These are phyloP conservation scores for Cavenderia fasciculata DNA, from an alignment of 78 protist species.

Conservation along the genomic window DNA sequence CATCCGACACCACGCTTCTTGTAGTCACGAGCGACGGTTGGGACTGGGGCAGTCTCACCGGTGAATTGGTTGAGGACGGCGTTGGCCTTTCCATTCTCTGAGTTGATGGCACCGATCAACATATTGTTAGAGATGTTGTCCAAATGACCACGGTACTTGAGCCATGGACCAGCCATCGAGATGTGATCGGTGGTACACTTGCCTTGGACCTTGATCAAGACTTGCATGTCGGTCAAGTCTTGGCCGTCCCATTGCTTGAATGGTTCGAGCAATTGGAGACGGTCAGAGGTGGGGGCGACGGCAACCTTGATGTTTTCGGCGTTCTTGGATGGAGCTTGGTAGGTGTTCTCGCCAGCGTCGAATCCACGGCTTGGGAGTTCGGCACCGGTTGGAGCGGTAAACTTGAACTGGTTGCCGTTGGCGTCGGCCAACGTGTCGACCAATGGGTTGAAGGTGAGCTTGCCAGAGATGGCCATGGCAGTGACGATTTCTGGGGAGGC, in stretches of 20 bases:
- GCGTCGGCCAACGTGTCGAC: slow-evolving; percentile 86
- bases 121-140: slow-evolving; percentile 97
- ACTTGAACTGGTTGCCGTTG: slow-evolving; percentile 85
- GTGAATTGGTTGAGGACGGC: slow-evolving; percentile 90
- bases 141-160: slow-evolving; percentile 97
- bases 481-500: slow-evolving; percentile 96
- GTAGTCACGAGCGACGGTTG: slow-evolving; percentile 92
- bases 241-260: slow-evolving; percentile 94
- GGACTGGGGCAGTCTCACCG: slow-evolving; percentile 86
- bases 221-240: slow-evolving; percentile 82
- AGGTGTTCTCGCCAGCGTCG: slow-evolving; percentile 93
- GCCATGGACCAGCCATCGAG: slow-evolving; percentile 97
- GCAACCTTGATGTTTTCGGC: slow-evolving; percentile 67
- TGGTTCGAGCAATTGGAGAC: slow-evolving; percentile 93
- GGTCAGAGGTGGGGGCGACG: slow-evolving; percentile 86
- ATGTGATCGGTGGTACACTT: slow-evolving; percentile 99
- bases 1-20: slow-evolving; percentile 90
- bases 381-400: slow-evolving; percentile 89
- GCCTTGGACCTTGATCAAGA: slow-evolving; percentile 95
- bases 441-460: slow-evolving; percentile 91
- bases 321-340: slow-evolving; percentile 89
- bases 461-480: slow-evolving; percentile 94
- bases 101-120: slow-evolving; percentile 95
- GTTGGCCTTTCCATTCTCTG: slow-evolving; percentile 92
- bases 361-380: slow-evolving; percentile 93